Conservation (phyloP, 2,329 filamentous ascomycete species). For the Geoglossum cookeanum region DNA sequence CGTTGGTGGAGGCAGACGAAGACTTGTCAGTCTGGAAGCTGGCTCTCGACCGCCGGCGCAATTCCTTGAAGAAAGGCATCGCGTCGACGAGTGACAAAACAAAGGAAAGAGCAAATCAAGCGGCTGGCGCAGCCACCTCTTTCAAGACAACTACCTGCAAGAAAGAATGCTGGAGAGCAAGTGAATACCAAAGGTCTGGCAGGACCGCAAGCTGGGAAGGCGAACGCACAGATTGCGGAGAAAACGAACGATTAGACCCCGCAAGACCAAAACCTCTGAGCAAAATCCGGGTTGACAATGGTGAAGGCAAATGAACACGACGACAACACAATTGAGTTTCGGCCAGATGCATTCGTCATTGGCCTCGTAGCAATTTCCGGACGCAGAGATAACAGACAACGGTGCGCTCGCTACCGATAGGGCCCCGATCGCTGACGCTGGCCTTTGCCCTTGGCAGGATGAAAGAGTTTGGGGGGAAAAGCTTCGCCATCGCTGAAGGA, state of each 20-base stretch:
- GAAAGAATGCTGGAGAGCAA: neutral
- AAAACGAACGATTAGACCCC: neutral
- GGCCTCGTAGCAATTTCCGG: neutral
- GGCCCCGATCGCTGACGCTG: neutral
- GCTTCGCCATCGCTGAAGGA: neutral
- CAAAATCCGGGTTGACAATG: neutral
- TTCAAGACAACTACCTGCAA: neutral
- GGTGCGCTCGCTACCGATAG: neutral
- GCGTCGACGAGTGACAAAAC: neutral
- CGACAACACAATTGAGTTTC: neutral
- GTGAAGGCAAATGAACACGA: neutral
- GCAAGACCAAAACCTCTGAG: neutral
- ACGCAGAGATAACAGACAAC: neutral
- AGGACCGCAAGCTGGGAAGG: neutral
- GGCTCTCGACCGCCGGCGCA: conserved; percentile 57
- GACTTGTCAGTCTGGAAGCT: conserved; percentile 50
- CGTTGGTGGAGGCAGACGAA: conserved; percentile 34
- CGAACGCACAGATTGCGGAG: neutral
- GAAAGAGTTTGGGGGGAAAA: neutral
- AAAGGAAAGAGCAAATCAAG: neutral
- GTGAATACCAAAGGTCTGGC: neutral
- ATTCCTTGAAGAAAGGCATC: conserved; percentile 51
- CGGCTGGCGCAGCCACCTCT: neutral
- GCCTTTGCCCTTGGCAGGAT: neutral
- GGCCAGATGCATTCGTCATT: neutral